Conservation (phyloP, 2,329 filamentous ascomycete species). For the Magnaporthiopsis poae region DNA sequence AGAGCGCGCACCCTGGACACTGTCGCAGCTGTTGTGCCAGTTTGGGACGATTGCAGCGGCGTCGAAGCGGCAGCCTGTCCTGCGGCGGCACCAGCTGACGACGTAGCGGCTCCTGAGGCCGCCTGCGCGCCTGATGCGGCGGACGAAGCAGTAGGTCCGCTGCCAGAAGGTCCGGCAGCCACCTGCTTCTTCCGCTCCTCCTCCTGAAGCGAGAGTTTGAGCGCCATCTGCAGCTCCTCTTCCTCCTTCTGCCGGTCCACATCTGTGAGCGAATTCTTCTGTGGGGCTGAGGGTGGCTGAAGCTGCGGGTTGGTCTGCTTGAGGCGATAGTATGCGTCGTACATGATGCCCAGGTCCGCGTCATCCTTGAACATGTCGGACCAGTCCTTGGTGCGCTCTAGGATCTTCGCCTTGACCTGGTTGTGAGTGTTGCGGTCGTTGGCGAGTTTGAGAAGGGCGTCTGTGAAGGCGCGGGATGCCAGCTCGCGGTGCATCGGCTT, state of each 20-base stretch:
- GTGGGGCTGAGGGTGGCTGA: slow-evolving; percentile 82
- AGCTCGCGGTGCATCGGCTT: slow-evolving; percentile 79
- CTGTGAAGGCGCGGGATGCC: slow-evolving; percentile 84
- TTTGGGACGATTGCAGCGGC: slow-evolving; percentile 50
- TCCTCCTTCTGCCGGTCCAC: slow-evolving; percentile 89
- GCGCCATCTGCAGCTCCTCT: slow-evolving; percentile 90
- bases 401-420: slow-evolving; percentile 92
- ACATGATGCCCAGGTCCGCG: slow-evolving; percentile 92
- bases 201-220: slow-evolving; percentile 86
- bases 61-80: slow-evolving; percentile 22
- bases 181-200: slow-evolving; percentile 54
- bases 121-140: slow-evolving; percentile 19
- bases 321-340: slow-evolving; percentile 80
- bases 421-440: slow-evolving; percentile 91
- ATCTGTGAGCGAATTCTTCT: slow-evolving; percentile 84
- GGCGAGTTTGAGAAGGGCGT: slow-evolving; percentile 80
- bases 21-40: slow-evolving; percentile 88
- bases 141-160: slow-evolving; percentile 21
- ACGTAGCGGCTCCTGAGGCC: slow-evolving; percentile 17
- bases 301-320: slow-evolving; percentile 79
- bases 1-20: slow-evolving; percentile 88
- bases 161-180: slow-evolving; percentile 27
- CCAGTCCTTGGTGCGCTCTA: slow-evolving; percentile 95
- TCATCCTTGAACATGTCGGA: slow-evolving; percentile 85
- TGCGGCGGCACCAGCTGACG: slow-evolving; percentile 30